Evolutionary conservation across 2,329 filamentous ascomycete species (phyloP), one percentile per base, ranked within the genome.

Genomic region (Paraphoma sp.): DNA sequence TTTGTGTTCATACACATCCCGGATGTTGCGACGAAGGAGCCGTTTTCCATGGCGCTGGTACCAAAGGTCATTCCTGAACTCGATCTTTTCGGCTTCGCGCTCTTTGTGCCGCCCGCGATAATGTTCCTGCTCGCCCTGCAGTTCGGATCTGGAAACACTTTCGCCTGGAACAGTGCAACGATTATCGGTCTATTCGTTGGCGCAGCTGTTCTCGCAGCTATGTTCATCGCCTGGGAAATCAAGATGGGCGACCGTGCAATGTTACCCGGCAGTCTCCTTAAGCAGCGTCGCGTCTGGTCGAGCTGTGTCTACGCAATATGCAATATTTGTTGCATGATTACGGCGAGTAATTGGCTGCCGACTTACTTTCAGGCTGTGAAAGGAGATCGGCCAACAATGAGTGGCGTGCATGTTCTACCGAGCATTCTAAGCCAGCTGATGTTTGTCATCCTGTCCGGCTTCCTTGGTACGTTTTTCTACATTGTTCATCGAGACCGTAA

Each of bases 361-460:
- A 63, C 79, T 1, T 81, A 78, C 52, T 81, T 80, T 51, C 80
- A 81, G 47, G 69, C 73, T 4, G 74, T 81, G 6, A 70, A 66
- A 17, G 67, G 71, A 8, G 68, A 71, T 9, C 65, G 71, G 0
- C 75, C 78, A 0, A 57, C 77, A 5, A 69, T 76, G 55, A 78
- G 76, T 48, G 79, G 79, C 2, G 71, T 80, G 0, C 65, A 76
- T 14, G 60, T 77, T 28, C 64, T 80, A 3, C 78, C 79, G 1
- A 69, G 67, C 28, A 79, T 73, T 6, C 41, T 78, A 30, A 57
- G 57, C 10, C 62, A 67, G 33, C 29, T 73, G 18, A 29, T 70
- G 0, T 48, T 65, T n/a, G 59, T 63, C 3, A 29, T 73, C 1
- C n/a, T 56, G 0, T 60, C 63, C 1, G 70, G 65, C n/a, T 59